These are phyloP conservation scores for Dendrostoma leiphaemia DNA, from an alignment of 2,329 filamentous ascomycete species.

Conservation along the genomic window DNA sequence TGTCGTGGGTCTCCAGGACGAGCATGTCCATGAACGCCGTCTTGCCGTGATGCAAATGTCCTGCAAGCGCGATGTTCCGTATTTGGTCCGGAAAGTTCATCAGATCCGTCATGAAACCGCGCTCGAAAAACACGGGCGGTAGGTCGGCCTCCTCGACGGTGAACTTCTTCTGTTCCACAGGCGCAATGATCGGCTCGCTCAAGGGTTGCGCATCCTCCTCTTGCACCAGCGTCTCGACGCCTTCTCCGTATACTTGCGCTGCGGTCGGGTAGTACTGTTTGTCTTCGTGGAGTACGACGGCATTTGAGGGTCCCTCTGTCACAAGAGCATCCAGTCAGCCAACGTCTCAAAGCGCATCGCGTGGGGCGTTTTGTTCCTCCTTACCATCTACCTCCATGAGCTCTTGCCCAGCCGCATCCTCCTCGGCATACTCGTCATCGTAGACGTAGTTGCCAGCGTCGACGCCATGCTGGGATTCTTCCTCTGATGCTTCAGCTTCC, in stretches of 20 bases:
- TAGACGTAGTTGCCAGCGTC: constrained; percentile 79
- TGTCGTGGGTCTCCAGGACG: constrained; percentile 90
- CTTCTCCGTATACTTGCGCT: constrained; percentile 88
- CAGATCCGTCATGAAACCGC: constrained; percentile 90
- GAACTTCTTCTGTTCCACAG: constrained; percentile 94
- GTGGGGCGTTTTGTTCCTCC: constrained; percentile 20
- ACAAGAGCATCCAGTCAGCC: constrained; percentile 26
- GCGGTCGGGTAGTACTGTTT: constrained; percentile 99
- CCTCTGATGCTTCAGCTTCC: constrained; percentile 78
- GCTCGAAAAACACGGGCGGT: constrained; percentile 82
- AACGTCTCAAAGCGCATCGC: not conserved
- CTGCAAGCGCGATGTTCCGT: constrained; percentile 86
- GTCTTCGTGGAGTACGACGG: constrained; percentile 96
- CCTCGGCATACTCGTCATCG: constrained; percentile 68
- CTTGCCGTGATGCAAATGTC: constrained; percentile 96
- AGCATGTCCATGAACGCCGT: constrained; percentile 98
- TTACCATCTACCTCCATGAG: constrained; percentile 89
- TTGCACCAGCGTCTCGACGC: constrained; percentile 93
- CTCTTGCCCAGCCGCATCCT: constrained; percentile 70
- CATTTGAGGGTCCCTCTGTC: constrained; percentile 82
- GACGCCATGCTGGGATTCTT: constrained; percentile 75
- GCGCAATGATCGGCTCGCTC: constrained; percentile 88
- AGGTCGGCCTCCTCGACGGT: constrained; percentile 89
- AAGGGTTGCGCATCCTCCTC: constrained; percentile 96
- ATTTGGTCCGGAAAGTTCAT: constrained; percentile 96